Base-by-base conservation (phyloP, 2,329 filamentous ascomycete genomes). In the Phoma sp. region DNA sequence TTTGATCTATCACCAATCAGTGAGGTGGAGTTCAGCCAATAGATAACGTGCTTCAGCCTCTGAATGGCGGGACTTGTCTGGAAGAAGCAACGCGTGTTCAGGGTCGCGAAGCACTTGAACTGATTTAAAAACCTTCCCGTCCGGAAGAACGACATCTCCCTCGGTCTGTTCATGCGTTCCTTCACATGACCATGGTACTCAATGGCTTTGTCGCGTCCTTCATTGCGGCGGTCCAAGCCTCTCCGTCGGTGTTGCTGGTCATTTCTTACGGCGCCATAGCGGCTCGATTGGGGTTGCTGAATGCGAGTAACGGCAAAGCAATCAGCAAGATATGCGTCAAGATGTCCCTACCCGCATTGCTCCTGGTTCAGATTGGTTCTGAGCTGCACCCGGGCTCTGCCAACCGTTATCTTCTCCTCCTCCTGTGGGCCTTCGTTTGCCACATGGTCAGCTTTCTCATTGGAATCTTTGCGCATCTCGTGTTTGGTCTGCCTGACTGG, bases 161-260 rank as follows among this genome's bases (percentile, higher is more conserved):
- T 27, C 1, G 21, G 25, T 17, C 25, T 4, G 2, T 5, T 2
- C 15, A 10, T 6, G 24, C 13, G n/a, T 2, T 7, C n/a, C 15
- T 19, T n/a, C 1, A 17, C 7, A 2, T 27, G 4, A 36, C 13
- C 15, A 46, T 37, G 43, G 43, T 41, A 17, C 22, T 47, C 10
- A 47, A 44, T 13, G 24, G 46, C n/a, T 33, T 57, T 32, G 50
- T 71, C 24, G 55, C 65, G 59, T 80, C 76, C 15, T 82, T 84
- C 55, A 65, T 83, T 9, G 81, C 81, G 24, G 82, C 82, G 3
- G 67, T 85, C 22, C 82, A 85, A 67, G 83, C 83, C 22, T 82
- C 80, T 33, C 65, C 84, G 4, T 81, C 81, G 2, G 82, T 84
- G 0, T 67, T 85, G 4, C 70, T 85, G 4, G 82, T 83, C 32